Evolutionary conservation across 495 filamentous ascomycete genomes (phyloP).

Genomic region (Bathelium albidoporum): DNA sequence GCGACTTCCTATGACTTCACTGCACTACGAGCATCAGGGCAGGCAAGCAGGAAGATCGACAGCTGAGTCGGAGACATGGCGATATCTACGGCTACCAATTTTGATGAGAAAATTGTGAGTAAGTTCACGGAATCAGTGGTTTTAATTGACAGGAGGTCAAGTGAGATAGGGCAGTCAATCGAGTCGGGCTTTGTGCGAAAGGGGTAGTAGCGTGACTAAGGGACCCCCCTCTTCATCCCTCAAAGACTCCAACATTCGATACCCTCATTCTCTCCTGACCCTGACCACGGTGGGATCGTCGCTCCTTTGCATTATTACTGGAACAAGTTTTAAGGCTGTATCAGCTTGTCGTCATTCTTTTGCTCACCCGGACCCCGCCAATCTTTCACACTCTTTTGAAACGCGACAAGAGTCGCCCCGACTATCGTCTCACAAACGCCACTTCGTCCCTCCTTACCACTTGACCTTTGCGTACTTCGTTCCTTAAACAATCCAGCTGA

Average conservation of each 20-base stretch:
- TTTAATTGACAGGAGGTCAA: not conserved
- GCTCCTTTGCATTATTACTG: conserved; percentile 3
- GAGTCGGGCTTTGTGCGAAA: not conserved
- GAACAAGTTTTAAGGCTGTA: conserved; percentile 3
- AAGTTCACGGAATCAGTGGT: too few relatives aligned
- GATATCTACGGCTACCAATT: too few relatives aligned
- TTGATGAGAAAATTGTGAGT: too few relatives aligned
- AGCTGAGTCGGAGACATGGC: too few relatives aligned
- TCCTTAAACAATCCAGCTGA: not conserved
- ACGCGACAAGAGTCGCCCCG: conserved; percentile 1
- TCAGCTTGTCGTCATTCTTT: conserved; percentile 2
- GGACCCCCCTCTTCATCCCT: not conserved
- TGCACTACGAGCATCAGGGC: not conserved
- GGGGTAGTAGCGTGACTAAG: not conserved
- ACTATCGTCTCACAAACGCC: not conserved
- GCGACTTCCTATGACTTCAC: not conserved
- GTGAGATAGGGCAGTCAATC: not conserved
- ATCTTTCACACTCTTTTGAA: conserved; percentile 4
- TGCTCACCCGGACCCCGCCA: not conserved
- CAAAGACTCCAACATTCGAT: not conserved
- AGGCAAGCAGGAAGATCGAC: too few relatives aligned
- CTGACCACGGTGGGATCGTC: not conserved
- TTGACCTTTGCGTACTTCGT: not conserved
- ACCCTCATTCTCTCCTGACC: not conserved
- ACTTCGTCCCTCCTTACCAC: not conserved